Percentiles rank a stretch among this genome's conserved stretches.
Conservation (phyloP, 1,284 basidiomycete genomes). For the Ganoderma lingzhi region DNA sequence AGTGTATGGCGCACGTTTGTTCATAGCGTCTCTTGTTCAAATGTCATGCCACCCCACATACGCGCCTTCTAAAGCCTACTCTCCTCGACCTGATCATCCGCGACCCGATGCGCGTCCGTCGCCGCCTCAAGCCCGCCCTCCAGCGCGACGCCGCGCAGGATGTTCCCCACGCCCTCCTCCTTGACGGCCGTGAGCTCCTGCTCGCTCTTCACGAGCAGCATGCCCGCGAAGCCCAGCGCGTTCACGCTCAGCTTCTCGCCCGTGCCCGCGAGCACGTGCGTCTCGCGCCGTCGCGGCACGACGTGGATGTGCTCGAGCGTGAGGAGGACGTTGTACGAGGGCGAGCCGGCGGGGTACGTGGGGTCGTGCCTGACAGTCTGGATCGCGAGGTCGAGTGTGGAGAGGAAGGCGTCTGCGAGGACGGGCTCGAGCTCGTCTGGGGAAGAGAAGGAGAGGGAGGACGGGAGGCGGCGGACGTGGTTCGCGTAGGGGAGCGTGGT, state of each 20-base stretch:
- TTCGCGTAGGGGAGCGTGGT: conserved; percentile 71
- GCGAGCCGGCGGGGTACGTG: conserved; percentile 64
- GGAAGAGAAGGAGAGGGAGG: conserved; percentile 53
- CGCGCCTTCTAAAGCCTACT: background rate
- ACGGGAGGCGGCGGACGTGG: conserved; percentile 74
- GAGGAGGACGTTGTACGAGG: conserved; percentile 86
- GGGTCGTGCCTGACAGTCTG: conserved; percentile 76
- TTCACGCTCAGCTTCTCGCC: conserved; percentile 75
- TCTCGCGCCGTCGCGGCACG: conserved; percentile 76
- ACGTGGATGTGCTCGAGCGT: conserved; percentile 86
- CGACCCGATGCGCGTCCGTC: conserved; percentile 27
- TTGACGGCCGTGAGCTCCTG: conserved; percentile 74
- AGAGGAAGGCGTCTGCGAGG: conserved; percentile 73
- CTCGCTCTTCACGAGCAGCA: conserved; percentile 84
- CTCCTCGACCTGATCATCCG: conserved; percentile 18
- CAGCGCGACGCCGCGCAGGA: conserved; percentile 68
- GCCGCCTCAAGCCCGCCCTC: conserved; percentile 71
- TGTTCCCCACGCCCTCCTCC: conserved; percentile 63
- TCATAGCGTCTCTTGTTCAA: background rate
- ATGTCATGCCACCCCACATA: too few relatives aligned
- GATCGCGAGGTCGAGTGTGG: conserved; percentile 80
- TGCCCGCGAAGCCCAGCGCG: conserved; percentile 87
- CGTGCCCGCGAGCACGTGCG: conserved; percentile 56
- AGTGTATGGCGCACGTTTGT: background rate
- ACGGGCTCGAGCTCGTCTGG: conserved; percentile 59